phyloP scores from a whole-genome alignment of 306 rosid genomes.

The Glycine latifolia region DNA sequence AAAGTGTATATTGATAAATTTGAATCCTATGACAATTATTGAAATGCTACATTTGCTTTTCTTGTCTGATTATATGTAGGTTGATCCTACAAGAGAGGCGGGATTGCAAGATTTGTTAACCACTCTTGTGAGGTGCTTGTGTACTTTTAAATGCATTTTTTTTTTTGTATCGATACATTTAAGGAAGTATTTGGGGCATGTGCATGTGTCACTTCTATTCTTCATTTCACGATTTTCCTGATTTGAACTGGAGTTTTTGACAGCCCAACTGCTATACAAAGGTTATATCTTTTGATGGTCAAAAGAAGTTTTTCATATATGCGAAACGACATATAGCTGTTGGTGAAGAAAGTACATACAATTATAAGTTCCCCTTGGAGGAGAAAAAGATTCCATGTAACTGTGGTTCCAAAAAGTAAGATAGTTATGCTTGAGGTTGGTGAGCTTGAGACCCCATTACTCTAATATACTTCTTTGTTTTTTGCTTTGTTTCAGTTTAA shows the following conservation, averaged over 20 bases:
- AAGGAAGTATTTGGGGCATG: not conserved
- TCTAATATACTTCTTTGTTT: too few relatives aligned
- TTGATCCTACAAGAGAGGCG: conserved; percentile 99
- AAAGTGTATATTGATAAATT: conserved; percentile 20
- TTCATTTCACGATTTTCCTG: conserved; percentile 36
- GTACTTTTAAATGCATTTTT: conserved; percentile 30
- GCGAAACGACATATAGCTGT: conserved; percentile 89
- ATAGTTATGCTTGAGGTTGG: conserved; percentile 1
- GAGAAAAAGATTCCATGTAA: conserved; percentile 98
- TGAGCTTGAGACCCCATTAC: too few relatives aligned
- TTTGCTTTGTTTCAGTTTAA: too few relatives aligned
- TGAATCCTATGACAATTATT: conserved; percentile 4
- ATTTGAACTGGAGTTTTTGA: conserved; percentile 47
- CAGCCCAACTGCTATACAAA: conserved; percentile 99
- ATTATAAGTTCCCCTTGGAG: conserved; percentile 98
- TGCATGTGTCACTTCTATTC: conserved; percentile 5
- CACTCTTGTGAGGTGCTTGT: conserved; percentile 95
- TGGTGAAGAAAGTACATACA: conserved; percentile 95
- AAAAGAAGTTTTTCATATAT: conserved; percentile 87
- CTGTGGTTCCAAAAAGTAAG: conserved; percentile 92
- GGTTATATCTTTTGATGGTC: conserved; percentile 93
- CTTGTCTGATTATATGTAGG: conserved; percentile 62
- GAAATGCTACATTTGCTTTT: conserved; percentile 38
- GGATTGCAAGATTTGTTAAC: conserved; percentile 92
- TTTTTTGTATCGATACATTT: not conserved